These are phyloP conservation scores for Trichoderma sp. DNA, from an alignment of 2,329 filamentous ascomycete species.

Conservation along the genomic window DNA sequence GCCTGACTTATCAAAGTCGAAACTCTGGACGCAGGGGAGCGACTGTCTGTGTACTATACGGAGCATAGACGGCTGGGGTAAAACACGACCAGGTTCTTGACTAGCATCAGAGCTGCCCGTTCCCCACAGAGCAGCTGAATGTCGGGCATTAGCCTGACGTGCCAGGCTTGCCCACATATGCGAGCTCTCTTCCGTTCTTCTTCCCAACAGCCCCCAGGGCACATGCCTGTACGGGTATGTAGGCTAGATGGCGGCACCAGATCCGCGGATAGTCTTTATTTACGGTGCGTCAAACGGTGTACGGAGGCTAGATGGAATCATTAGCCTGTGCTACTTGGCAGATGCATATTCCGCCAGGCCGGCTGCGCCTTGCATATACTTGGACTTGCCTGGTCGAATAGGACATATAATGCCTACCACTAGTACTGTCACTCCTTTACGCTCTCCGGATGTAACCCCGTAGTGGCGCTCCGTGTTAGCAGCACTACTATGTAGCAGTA, in stretches of 20 bases:
- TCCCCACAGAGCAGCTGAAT: slow-evolving; percentile 19
- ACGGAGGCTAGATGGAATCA: background rate
- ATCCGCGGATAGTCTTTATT: background rate
- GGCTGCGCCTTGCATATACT: background rate
- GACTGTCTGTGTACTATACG: background rate
- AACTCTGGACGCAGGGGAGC: background rate
- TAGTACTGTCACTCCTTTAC: background rate
- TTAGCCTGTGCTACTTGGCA: background rate
- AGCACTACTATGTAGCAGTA: background rate
- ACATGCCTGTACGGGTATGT: background rate
- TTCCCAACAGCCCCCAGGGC: background rate
- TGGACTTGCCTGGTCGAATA: background rate
- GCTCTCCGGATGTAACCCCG: background rate
- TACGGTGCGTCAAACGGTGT: background rate
- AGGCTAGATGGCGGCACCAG: background rate
- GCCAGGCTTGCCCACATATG: background rate
- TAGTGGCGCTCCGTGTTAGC: background rate
- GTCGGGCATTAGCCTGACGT: slow-evolving; percentile 11
- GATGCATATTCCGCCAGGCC: background rate
- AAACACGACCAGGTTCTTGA: slow-evolving; percentile 9
- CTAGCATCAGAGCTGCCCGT: background rate
- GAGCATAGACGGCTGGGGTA: slow-evolving; percentile 16
- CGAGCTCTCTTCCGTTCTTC: background rate
- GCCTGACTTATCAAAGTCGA: slow-evolving; percentile 16
- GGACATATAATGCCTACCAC: background rate